A percentile compares a stretch with the other conserved stretches of the same genome.
These are phyloP conservation scores for Acanthamoeba royreba DNA, from an alignment of 208 protist species.

Conservation along the genomic window DNA sequence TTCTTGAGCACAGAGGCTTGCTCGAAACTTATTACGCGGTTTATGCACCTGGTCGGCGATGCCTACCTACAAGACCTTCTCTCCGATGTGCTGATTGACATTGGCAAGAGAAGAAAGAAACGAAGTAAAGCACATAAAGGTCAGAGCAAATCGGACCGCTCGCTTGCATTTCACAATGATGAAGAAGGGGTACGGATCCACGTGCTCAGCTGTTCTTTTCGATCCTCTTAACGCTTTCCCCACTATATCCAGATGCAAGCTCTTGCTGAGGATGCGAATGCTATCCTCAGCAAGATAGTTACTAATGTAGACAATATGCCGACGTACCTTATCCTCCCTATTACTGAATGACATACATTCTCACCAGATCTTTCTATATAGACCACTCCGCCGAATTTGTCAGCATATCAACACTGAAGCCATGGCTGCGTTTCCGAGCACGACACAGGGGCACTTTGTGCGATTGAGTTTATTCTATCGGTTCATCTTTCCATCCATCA, in stretches of 20 bases:
- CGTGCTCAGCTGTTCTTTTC: no score
- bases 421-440: background rate
- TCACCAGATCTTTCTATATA: background rate
- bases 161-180: no score
- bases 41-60: background rate
- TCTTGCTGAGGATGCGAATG: background rate
- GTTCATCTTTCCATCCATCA: background rate
- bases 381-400: background rate
- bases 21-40: background rate
- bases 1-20: background rate
- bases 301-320: background rate
- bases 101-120: background rate
- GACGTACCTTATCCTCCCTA: background rate
- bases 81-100: background rate
- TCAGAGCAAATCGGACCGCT: no score
- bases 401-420: background rate
- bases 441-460: background rate
- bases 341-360: background rate
- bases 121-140: no score
- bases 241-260: no score
- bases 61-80: background rate
- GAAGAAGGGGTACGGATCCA: background rate
- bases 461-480: background rate
- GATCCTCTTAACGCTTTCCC: no score
- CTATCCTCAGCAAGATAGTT: background rate